Evolutionary conservation across 2,329 filamentous ascomycete species (phyloP), one percentile per base, ranked within the genome.

Genomic region (Zymoseptoria tritici): DNA sequence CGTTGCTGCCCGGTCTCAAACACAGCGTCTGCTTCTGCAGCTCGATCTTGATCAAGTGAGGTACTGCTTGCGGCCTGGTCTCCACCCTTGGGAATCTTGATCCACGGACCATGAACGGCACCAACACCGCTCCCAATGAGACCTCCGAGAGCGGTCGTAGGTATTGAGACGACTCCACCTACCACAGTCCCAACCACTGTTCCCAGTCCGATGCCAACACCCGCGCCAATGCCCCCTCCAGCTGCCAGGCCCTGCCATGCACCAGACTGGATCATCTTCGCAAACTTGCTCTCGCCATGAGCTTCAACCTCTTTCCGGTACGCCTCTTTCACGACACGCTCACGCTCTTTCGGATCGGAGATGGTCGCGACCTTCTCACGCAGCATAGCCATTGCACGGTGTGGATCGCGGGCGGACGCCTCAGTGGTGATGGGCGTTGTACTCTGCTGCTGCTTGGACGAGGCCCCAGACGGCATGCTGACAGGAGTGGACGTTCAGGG

Each of bases 141-240:
- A 0, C 72, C 75, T 0, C 76, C 75, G 4, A 78, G 62, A 13
- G 69, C 73, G 49, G 74, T 74, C 9, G 72, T 72, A 3, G 75
- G 76, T 57, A 78, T 70, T 6, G 73, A 71, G 20, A 73, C 72
- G n/a, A 77, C 69, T 0, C 68, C 70, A 2, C 75, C 75, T 0
- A 76, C 73, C 13, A 78, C 50, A 11, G 75, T 75, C 0, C 76
- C 76, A 0, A 78, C 74, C 0, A 77, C 71, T 0, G 75, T 75
- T 0, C 77, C 77, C 19, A 78, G 58, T 0, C 77, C 77, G 20
- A 74, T 68, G 1, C 73, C 73, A 2, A 77, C 73, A 7, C 74
- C 75, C 16, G 71, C 73, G 0, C 76, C 76, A 20, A 78, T 78
- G 0, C 77, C 77, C 0, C 73, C 76, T 1, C 76, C 77, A 6